These are phyloP conservation scores for Immersiella caudata DNA, from an alignment of 495 filamentous ascomycete species.

Conservation along the genomic window DNA sequence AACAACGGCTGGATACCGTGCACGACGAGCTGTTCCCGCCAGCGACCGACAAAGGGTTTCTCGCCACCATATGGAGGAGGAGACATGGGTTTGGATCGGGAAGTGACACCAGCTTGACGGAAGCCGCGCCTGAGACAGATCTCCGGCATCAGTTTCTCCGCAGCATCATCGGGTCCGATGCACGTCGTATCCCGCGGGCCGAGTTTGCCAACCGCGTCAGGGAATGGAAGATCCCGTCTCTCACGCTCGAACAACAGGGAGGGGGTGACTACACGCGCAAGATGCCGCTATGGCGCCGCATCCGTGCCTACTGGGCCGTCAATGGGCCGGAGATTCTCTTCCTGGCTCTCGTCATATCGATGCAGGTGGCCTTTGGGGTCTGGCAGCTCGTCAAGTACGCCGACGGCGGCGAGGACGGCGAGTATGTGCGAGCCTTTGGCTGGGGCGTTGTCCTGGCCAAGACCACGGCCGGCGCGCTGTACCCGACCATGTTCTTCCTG, in stretches of 20 bases:
- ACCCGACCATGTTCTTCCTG: conserved; percentile 47
- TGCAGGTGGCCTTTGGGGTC: conserved; percentile 40
- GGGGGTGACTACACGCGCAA: conserved; percentile 26
- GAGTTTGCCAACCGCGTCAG: conserved; percentile 38
- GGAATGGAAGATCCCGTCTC: conserved; percentile 40
- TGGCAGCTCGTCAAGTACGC: conserved; percentile 47
- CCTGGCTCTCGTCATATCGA: conserved; percentile 34
- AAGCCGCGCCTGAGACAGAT: background rate
- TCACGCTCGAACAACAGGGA: conserved; percentile 30
- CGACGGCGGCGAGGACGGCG: conserved; percentile 19
- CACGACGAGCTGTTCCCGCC: conserved; percentile 3
- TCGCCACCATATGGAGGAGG: background rate
- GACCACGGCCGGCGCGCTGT: conserved; percentile 40
- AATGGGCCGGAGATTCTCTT: conserved; percentile 38
- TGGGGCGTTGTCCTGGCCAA: conserved; percentile 46
- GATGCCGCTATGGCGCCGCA: conserved; percentile 29
- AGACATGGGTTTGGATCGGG: background rate
- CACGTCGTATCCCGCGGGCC: conserved; percentile 31
- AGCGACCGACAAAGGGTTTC: background rate
- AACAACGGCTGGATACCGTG: conserved; percentile 38
- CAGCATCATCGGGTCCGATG: conserved; percentile 35
- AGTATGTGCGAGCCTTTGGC: conserved; percentile 30
- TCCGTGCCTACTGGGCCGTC: conserved; percentile 40
- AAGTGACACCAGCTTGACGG: background rate
- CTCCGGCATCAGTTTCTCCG: conserved; percentile 41